Base-by-base conservation (phyloP, 495 filamentous ascomycete genomes). In the Penicillium tannophilum region DNA sequence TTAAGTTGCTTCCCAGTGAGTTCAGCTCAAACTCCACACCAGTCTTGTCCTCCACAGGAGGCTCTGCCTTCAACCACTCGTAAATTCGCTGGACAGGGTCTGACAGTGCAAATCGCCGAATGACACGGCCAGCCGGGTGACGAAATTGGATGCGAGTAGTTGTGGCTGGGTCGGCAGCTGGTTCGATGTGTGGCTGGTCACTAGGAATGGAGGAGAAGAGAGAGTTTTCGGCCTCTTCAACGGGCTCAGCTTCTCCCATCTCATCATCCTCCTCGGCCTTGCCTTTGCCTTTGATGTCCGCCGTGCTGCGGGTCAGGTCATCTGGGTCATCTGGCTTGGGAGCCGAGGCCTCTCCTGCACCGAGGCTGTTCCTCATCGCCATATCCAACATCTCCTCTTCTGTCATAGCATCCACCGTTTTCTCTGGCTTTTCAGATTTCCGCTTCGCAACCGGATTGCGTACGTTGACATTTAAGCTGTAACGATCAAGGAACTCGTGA, bases 351-450 rank as follows among this genome's bases (percentile, higher is more conserved):
- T 58, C 69, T 5, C 71, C 67, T 44, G 57, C 71, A 23, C 75
- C 86, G 4, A 97, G 77, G 64, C 91, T 96, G 73, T 94, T 93
- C 64, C 90, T 84, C 74, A 98, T 72, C 0, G 95, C 94, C 81
- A 97, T 85, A 71, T 95, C 88, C 66, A 98, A 79, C 92, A 93
- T 93, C 71, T 98, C 92, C 62, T 97, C 93, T 65, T 98, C 94
- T 0, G 91, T 97, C 88, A 98, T 93, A 7, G 88, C 85, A 48
- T 88, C 88, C 28, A 97, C 83, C 63, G 88, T 89, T 50, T 89
- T 78, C 57, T 87, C 82, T 54, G 85, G 86, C 59, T 84, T 79
- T 62, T 91, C 88, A 3, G 86, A 79, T 71, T 93, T 95, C 41
- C 89, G 79, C 67, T 86, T 90, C 3, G 90, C 86, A 0, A 98